phyloP scores from a whole-genome alignment of 257 asterid genomes.

The Knoxia roxburghii region DNA sequence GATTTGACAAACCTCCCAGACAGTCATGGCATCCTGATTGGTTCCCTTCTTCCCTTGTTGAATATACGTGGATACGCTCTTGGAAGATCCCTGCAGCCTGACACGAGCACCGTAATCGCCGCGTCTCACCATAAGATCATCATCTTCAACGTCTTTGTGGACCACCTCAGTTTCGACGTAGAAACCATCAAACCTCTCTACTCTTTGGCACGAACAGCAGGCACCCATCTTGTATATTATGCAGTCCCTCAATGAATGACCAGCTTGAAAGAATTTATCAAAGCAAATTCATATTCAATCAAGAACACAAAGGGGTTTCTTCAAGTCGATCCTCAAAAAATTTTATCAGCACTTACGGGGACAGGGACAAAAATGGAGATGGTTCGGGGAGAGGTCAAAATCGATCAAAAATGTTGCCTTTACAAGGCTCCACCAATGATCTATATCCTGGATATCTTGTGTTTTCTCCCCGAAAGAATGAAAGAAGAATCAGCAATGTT shows the following conservation, averaged over 20 bases:
- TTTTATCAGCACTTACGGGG: too few species aligned
- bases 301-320: neutral
- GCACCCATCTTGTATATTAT: constrained; percentile 54
- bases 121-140: constrained; percentile 31
- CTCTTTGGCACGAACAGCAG: constrained; percentile 71
- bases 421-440: neutral
- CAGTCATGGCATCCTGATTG: constrained; percentile 93
- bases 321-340: too few species aligned
- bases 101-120: constrained; percentile 69
- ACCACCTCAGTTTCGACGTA: constrained; percentile 29
- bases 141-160: constrained; percentile 30
- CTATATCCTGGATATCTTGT: too few species aligned
- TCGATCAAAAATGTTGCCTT: constrained; percentile 6
- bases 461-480: neutral
- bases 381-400: neutral
- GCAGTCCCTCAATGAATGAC: constrained; percentile 16
- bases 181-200: constrained; percentile 29
- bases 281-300: constrained; percentile 1
- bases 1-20: constrained; percentile 63
- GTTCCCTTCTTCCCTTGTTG: constrained; percentile 71
- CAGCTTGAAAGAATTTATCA: constrained; percentile 1
- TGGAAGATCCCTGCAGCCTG: constrained; percentile 70
- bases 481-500: neutral
- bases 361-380: neutral
- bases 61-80: constrained; percentile 48